Evolutionary conservation across 1,284 basidiomycete species (phyloP).

Genomic region (Anthracocystis walkeri): DNA sequence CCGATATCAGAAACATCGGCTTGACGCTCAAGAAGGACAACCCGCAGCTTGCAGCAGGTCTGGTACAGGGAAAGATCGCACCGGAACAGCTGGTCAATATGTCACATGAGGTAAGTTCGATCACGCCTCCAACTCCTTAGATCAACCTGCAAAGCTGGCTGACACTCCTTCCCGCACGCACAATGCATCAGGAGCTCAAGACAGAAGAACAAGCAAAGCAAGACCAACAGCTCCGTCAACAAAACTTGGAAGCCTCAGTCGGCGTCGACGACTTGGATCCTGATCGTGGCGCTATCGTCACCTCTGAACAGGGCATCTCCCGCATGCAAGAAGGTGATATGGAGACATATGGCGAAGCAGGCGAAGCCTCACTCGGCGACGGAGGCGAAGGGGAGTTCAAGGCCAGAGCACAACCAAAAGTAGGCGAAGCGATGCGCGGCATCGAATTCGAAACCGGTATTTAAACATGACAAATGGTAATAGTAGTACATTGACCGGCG

Average conservation of each 20-base stretch:
- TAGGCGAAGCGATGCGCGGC: conserved; percentile 50
- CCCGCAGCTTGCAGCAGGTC: conserved; percentile 32
- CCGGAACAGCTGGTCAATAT: conserved; percentile 30
- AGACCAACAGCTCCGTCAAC: conserved; percentile 35
- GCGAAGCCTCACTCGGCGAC: conserved; percentile 25
- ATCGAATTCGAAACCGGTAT: conserved; percentile 52
- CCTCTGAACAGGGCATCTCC: conserved; percentile 32
- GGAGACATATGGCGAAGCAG: conserved; percentile 43
- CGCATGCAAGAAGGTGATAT: conserved; percentile 33
- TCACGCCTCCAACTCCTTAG: not conserved
- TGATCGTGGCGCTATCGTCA: conserved; percentile 12
- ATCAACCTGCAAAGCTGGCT: not conserved
- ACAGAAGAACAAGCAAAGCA: conserved; percentile 32
- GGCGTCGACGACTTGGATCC: conserved; percentile 45
- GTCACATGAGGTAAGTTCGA: conserved; percentile 31
- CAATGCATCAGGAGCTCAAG: conserved; percentile 35
- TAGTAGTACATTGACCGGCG: conserved; percentile 36
- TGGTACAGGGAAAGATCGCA: conserved; percentile 12
- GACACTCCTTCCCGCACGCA: not conserved
- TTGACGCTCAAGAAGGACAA: conserved; percentile 51
- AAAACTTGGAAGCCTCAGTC: conserved; percentile 35
- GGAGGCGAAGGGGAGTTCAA: conserved; percentile 51
- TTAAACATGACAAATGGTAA: not conserved
- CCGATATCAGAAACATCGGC: conserved; percentile 35
- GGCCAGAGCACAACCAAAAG: conserved; percentile 48